These are phyloP conservation scores for Arabis alpina DNA, from an alignment of 345 rosid species.

Conservation along the genomic window DNA sequence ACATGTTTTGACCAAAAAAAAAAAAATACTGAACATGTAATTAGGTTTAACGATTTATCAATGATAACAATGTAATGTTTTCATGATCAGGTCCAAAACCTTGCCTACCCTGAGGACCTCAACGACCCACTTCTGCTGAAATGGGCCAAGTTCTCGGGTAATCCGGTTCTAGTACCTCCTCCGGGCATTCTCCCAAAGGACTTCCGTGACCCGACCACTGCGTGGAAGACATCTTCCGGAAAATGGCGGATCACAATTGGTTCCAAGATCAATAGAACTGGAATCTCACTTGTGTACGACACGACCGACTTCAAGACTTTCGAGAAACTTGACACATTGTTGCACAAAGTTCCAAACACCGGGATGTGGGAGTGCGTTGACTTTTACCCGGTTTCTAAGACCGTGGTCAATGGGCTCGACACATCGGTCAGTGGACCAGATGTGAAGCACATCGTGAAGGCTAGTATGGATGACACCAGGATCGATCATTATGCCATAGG, in stretches of 20 bases:
- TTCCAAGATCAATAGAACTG: slow-evolving; percentile 60
- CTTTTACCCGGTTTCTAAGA: slow-evolving; percentile 77
- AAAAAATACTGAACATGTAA: slow-evolving; percentile 27
- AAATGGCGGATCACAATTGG: slow-evolving; percentile 76
- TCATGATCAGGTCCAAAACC: slow-evolving; percentile 54
- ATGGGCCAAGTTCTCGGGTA: slow-evolving; percentile 76
- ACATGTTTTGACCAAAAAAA: slow-evolving; percentile 5
- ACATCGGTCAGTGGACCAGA: slow-evolving; percentile 69
- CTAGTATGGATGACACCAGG: slow-evolving; percentile 82
- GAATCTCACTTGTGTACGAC: slow-evolving; percentile 69
- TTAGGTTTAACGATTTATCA: slow-evolving; percentile 24
- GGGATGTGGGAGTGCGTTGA: slow-evolving; percentile 99
- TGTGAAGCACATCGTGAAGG: slow-evolving; percentile 82
- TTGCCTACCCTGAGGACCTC: slow-evolving; percentile 78
- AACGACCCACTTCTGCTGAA: slow-evolving; percentile 86
- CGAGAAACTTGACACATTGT: slow-evolving; percentile 47
- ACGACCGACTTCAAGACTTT: slow-evolving; percentile 62
- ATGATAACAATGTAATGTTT: slow-evolving; percentile 6
- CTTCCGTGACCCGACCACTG: slow-evolving; percentile 93
- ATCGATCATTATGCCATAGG: slow-evolving; percentile 82
- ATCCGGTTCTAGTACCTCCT: slow-evolving; percentile 83
- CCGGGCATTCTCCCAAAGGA: slow-evolving; percentile 57
- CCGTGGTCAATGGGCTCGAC: slow-evolving; percentile 61
- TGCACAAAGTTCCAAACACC: slow-evolving; percentile 79
- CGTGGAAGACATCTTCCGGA: slow-evolving; percentile 70